Percentiles rank a stretch among this genome's conserved stretches.
phyloP scores from a whole-genome alignment of 2,329 filamentous ascomycete genomes.

The Aureobasidium pullulans region DNA sequence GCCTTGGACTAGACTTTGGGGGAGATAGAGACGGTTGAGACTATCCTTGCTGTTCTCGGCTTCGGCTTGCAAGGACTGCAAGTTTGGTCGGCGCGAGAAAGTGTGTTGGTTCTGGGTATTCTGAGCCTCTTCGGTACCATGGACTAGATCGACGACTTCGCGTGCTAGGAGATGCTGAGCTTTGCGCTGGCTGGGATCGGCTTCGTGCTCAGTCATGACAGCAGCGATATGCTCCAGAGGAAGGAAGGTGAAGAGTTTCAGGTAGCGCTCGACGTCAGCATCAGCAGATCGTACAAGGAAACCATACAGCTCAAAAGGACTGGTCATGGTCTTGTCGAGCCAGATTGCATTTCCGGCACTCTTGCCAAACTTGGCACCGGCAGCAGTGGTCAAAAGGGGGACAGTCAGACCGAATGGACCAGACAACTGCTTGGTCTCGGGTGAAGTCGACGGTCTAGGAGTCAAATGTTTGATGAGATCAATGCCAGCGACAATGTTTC shows the following conservation, averaged over 20 bases:
- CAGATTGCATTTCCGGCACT: constrained; percentile 89
- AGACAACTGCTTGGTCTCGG: constrained; percentile 33
- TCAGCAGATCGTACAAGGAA: constrained; percentile 84
- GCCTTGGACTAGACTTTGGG: constrained; percentile 22
- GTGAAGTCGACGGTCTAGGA: constrained; percentile 34
- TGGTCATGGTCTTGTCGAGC: constrained; percentile 77
- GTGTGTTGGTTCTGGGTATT: constrained; percentile 51
- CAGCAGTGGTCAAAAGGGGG: constrained; percentile 76
- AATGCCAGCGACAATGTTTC: constrained; percentile 88
- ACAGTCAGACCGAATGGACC: constrained; percentile 78
- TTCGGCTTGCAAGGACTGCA: not conserved
- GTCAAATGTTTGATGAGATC: constrained; percentile 70
- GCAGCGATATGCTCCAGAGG: constrained; percentile 60
- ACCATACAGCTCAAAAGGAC: constrained; percentile 76
- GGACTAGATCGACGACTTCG: constrained; percentile 74
- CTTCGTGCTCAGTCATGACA: constrained; percentile 60
- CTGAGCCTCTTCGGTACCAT: constrained; percentile 59
- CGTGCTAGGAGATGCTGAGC: constrained; percentile 79
- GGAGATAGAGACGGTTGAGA: constrained; percentile 16
- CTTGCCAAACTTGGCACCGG: constrained; percentile 90
- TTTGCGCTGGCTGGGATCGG: constrained; percentile 61
- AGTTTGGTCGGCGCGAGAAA: not conserved
- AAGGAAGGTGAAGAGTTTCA: constrained; percentile 88
- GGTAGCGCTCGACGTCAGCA: constrained; percentile 68
- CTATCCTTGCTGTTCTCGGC: not conserved